These are phyloP conservation scores for Microsporum canis DNA, from an alignment of 2,329 filamentous ascomycete genomes.

Conservation along the genomic window DNA sequence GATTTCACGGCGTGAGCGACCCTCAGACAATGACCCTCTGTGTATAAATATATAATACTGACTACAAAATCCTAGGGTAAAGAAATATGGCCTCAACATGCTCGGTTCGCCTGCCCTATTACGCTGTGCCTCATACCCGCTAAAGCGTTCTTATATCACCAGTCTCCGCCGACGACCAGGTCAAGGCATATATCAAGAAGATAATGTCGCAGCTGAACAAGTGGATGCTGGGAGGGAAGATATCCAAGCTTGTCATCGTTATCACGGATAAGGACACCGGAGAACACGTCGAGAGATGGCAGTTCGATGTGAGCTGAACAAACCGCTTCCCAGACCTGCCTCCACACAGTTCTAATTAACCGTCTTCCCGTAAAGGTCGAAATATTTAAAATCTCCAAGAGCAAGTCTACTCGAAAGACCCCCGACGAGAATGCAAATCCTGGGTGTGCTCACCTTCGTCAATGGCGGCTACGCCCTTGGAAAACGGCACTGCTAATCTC, in stretches of 20 bases:
- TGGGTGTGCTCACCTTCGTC: slow-evolving; percentile 32
- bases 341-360: not conserved
- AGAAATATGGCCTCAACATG: slow-evolving; percentile 99
- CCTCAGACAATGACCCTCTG: no score
- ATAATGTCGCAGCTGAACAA: slow-evolving; percentile 97
- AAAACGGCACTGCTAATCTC: not conserved
- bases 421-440: slow-evolving; percentile 46
- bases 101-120: slow-evolving; percentile 47
- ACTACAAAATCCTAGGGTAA: slow-evolving; percentile 47
- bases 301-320: slow-evolving; percentile 64
- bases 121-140: not conserved
- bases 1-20: slow-evolving; percentile 75
- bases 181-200: slow-evolving; percentile 98
- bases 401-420: slow-evolving; percentile 39
- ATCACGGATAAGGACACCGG: slow-evolving; percentile 96
- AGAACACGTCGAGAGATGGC: slow-evolving; percentile 92
- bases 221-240: slow-evolving; percentile 96
- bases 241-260: slow-evolving; percentile 91
- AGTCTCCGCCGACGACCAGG: slow-evolving; percentile 93
- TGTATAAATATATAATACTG: not conserved
- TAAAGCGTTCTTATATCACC: not conserved
- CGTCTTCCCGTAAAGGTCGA: not conserved
- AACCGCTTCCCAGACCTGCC: not conserved
- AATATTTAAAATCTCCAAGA: slow-evolving; percentile 28
- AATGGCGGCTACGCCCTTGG: not conserved